These are phyloP conservation scores for Pistacia atlantica DNA, from an alignment of 345 rosid species.

Conservation along the genomic window DNA sequence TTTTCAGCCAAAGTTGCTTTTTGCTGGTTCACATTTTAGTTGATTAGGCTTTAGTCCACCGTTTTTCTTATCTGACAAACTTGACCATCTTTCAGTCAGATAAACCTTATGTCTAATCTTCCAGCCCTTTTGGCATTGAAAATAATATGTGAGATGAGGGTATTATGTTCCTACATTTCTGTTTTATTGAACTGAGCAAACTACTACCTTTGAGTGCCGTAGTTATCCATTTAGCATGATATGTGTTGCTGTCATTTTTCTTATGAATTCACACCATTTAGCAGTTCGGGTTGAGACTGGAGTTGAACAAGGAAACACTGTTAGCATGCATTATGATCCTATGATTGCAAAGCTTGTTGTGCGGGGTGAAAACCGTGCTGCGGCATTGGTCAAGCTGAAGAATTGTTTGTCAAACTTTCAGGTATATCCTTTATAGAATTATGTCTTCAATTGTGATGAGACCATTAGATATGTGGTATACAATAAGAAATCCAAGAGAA, in stretches of 20 bases:
- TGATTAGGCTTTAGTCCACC: neutral
- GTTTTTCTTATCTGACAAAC: conserved; percentile 12
- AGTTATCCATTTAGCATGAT: neutral
- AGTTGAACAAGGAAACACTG: conserved; percentile 86
- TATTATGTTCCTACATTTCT: neutral
- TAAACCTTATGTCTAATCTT: neutral
- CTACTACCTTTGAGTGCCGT: neutral
- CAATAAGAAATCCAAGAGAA: too few species aligned
- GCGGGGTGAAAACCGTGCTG: conserved; percentile 78
- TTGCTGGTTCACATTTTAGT: conserved; percentile 7
- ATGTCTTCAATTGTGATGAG: conserved; percentile 2
- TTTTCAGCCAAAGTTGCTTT: neutral
- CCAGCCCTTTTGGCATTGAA: neutral
- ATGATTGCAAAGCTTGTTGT: conserved; percentile 99
- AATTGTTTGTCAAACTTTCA: conserved; percentile 87
- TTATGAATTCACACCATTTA: conserved; percentile 22
- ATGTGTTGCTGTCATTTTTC: conserved; percentile 13
- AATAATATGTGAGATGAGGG: conserved; percentile 12
- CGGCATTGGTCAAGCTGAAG: conserved; percentile 85
- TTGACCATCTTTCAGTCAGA: conserved; percentile 7
- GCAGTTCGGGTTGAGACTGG: conserved; percentile 95
- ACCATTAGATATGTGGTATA: too few species aligned
- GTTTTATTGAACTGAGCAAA: conserved; percentile 14
- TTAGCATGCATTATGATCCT: conserved; percentile 99
- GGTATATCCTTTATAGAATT: conserved; percentile 40